A percentile compares a stretch with the other conserved stretches of the same genome.
Conservation (phyloP, 2,329 filamentous ascomycete species). For the Pseudogymnoascus sp. region DNA sequence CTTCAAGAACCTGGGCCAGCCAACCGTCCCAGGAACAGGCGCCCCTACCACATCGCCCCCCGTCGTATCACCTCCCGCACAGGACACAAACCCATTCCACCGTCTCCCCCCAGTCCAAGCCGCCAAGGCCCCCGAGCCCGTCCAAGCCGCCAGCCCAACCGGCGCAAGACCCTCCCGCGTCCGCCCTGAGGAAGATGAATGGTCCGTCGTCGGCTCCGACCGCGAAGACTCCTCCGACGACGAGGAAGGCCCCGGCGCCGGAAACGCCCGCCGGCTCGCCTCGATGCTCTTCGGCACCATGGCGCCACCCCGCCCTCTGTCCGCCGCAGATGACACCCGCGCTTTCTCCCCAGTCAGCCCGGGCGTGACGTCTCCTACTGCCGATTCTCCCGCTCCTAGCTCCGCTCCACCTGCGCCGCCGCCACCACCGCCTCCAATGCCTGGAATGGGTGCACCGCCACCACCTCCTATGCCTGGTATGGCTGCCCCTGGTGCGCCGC, state of each 20-base stretch:
- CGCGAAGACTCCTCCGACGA: conserved; percentile 64
- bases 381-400: conserved; percentile 31
- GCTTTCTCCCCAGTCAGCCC: conserved; percentile 34
- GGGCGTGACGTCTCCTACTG: conserved; percentile 37
- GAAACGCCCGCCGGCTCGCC: conserved; percentile 82
- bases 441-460: conserved; percentile 27
- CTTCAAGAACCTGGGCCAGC: conserved; percentile 77
- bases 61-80: conserved; percentile 27
- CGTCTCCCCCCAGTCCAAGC: conserved; percentile 60
- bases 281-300: conserved; percentile 96
- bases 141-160: conserved; percentile 35
- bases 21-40: conserved; percentile 34
- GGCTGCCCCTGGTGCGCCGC: conserved; percentile 28
- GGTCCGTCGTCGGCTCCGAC: conserved; percentile 71
- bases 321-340: conserved; percentile 66
- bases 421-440: conserved; percentile 42
- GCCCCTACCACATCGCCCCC: conserved; percentile 34
- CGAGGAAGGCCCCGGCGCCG: conserved; percentile 71
- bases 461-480: conserved; percentile 28
- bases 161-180: conserved; percentile 42
- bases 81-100: conserved; percentile 94
- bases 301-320: conserved; percentile 83
- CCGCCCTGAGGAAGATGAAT: conserved; percentile 65
- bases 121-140: conserved; percentile 38
- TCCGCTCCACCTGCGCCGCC: conserved; percentile 34